Conservation (phyloP, 805 yeast species). For the Nematodospora valgi region DNA sequence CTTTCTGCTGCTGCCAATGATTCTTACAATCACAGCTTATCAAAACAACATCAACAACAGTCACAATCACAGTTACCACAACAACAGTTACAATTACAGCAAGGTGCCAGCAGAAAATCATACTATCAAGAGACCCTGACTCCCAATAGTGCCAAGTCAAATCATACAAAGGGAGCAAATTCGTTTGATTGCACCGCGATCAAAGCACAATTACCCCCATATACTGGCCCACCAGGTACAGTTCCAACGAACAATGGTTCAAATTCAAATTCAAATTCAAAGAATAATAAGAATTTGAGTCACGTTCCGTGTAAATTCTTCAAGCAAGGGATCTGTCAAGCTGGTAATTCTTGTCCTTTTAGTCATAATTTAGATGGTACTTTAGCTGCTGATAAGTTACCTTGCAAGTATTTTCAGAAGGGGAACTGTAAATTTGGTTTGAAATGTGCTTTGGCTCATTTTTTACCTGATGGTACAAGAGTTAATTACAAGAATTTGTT, state of each 20-base stretch:
- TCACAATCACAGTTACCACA: too few relatives aligned
- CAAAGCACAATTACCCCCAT: conserved; percentile 28
- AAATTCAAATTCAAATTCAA: conserved; percentile 10
- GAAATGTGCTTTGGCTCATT: conserved; percentile 92
- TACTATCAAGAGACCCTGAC: too few relatives aligned
- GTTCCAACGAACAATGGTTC: conserved; percentile 13
- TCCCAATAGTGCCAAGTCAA: too few relatives aligned
- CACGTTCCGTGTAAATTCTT: conserved; percentile 97
- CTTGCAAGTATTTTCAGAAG: conserved; percentile 91
- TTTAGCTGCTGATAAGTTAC: conserved; percentile 50
- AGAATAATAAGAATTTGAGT: conserved; percentile 53
- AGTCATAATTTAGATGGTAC: conserved; percentile 67
- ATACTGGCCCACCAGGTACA: conserved; percentile 35
- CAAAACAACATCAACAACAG: too few relatives aligned
- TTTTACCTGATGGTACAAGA: conserved; percentile 83
- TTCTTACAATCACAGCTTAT: too few relatives aligned
- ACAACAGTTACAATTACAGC: too few relatives aligned
- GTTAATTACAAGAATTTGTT: conserved; percentile 47
- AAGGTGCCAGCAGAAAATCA: too few relatives aligned
- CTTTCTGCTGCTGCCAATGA: too few relatives aligned
- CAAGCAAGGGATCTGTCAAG: conserved; percentile 91
- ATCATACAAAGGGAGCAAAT: too few relatives aligned
- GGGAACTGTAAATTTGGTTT: conserved; percentile 97
- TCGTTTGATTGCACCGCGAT: conserved; percentile 14
- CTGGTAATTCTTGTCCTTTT: conserved; percentile 89